Percentiles rank a stretch among this genome's conserved stretches.
Evolutionary conservation across 331 rosid species (phyloP).

Genomic region (Pyracantha coccinea): DNA sequence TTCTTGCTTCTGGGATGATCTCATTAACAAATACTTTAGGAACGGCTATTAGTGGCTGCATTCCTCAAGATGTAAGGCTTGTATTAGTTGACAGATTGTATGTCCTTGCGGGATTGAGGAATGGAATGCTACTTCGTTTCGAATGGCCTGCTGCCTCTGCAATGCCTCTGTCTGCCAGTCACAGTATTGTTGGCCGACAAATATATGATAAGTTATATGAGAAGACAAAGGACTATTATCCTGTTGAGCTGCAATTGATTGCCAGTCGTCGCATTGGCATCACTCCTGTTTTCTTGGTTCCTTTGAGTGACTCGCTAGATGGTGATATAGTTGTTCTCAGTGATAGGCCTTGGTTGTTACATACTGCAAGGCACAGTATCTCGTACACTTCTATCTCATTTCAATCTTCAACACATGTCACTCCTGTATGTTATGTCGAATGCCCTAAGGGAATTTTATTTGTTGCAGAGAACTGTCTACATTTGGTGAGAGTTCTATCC

Average conservation of each 20-base stretch:
- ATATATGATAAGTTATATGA: conserved; percentile 22
- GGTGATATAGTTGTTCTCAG: conserved; percentile 80
- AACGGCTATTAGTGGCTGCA: conserved; percentile 72
- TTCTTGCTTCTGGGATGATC: conserved; percentile 67
- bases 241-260: conserved; percentile 68
- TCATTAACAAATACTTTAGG: conserved; percentile 58
- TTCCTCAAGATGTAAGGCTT: conserved; percentile 92
- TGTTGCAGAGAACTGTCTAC: conserved; percentile 81
- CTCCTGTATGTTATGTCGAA: conserved; percentile 79
- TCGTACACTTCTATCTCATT: conserved; percentile 90
- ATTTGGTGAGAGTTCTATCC: conserved; percentile 58
- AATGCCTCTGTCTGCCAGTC: conserved; percentile 20
- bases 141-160: conserved; percentile 58
- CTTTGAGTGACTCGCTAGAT: conserved; percentile 77
- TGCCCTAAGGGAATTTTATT: conserved; percentile 91
- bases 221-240: conserved; percentile 27
- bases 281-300: conserved; percentile 92
- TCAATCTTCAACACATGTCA: conserved; percentile 84
- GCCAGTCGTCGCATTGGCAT: conserved; percentile 87
- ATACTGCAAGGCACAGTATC: conserved; percentile 87
- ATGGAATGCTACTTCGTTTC: conserved; percentile 92
- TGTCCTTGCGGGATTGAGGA: conserved; percentile 86
- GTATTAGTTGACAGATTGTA: conserved; percentile 70
- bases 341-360: conserved; percentile 96
- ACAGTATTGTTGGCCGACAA: background rate